Percentiles rank a stretch among this genome's conserved stretches.
Evolutionary conservation across 495 filamentous ascomycete genomes (phyloP).

Genomic region (Penicillium turbatum): DNA sequence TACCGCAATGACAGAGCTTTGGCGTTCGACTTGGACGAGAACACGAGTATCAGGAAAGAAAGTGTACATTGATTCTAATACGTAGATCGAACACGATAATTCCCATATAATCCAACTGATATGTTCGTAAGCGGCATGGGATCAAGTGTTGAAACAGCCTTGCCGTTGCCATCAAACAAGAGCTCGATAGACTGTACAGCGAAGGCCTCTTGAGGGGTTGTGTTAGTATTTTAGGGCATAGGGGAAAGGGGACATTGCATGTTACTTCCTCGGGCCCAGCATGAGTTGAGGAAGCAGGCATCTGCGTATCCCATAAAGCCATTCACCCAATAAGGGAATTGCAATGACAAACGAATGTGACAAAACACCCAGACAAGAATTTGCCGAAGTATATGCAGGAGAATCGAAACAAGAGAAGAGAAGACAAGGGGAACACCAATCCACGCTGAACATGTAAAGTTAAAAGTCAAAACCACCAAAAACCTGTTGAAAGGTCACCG

Average conservation of each 20-base stretch:
- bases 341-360: not conserved
- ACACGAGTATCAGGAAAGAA: not conserved
- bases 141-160: slow-evolving; percentile 36
- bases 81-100: slow-evolving; percentile 2
- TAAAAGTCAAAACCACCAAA: slow-evolving; percentile 8
- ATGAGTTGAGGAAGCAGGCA: not conserved
- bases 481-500: slow-evolving; percentile 39
- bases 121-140: slow-evolving; percentile 15
- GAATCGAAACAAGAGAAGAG: slow-evolving; percentile 6
- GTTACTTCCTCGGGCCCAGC: not conserved
- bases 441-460: slow-evolving; percentile 9
- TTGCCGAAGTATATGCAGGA: slow-evolving; percentile 13
- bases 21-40: not conserved
- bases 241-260: not conserved
- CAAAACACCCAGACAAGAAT: not conserved
- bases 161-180: slow-evolving; percentile 16
- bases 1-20: not conserved
- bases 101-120: slow-evolving; percentile 4
- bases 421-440: slow-evolving; percentile 6
- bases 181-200: slow-evolving; percentile 5
- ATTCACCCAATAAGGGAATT: not conserved
- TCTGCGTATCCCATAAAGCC: not conserved
- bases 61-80: slow-evolving; percentile 9
- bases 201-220: slow-evolving; percentile 10
- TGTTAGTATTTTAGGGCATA: slow-evolving; percentile 16